Evolutionary conservation across 2,329 filamentous ascomycete species (phyloP).

Genomic region (Sclerotinia borealis): DNA sequence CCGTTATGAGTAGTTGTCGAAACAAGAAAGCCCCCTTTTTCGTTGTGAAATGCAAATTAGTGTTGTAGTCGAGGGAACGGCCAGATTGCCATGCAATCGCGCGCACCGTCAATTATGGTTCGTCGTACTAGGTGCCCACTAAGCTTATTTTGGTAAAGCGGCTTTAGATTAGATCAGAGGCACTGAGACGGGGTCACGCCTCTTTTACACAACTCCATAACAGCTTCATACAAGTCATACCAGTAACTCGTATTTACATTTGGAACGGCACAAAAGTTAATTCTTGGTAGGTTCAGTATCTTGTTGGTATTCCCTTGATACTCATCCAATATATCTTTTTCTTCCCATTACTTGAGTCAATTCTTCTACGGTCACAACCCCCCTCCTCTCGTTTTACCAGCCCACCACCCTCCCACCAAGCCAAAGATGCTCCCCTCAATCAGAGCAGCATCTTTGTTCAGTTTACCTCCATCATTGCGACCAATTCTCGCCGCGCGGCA

Average conservation of each 20-base stretch:
- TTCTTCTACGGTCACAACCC: background rate
- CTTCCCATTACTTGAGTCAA: background rate
- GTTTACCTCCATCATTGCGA: constrained; percentile 36
- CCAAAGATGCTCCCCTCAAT: constrained; percentile 15
- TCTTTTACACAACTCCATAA: background rate
- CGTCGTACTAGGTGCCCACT: background rate
- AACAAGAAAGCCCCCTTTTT: constrained; percentile 16
- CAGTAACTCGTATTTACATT: background rate
- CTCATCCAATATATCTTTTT: background rate
- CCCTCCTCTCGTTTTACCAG: background rate
- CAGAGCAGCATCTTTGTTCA: constrained; percentile 26
- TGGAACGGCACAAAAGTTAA: background rate
- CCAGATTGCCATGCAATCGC: constrained; percentile 28
- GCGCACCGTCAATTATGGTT: background rate
- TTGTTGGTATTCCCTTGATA: background rate
- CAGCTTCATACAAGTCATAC: background rate
- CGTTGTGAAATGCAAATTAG: background rate
- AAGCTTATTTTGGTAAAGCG: constrained; percentile 5
- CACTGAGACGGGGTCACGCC: background rate
- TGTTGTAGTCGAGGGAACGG: constrained; percentile 15
- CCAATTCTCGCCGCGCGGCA: constrained; percentile 39
- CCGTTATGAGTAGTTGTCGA: background rate
- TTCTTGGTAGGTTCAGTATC: background rate
- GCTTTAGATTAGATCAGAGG: background rate
- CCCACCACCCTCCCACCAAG: background rate